Percentiles rank a stretch among this genome's conserved stretches.
Evolutionary conservation across 441 rosid genomes (phyloP).

Genomic region (Capsella rubella): DNA sequence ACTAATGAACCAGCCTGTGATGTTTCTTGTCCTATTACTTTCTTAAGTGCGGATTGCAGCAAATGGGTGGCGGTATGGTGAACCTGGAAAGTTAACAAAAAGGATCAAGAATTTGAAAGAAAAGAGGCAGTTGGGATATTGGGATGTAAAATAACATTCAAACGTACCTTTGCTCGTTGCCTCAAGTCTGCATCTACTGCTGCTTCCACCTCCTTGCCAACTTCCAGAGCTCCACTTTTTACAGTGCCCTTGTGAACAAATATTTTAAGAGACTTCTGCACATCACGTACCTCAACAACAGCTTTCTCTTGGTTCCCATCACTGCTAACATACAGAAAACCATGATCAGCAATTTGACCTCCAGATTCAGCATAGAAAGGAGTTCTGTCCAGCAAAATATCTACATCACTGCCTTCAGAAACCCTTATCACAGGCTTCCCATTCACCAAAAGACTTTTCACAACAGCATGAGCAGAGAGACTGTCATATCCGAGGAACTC

Average conservation of each 20-base stretch:
- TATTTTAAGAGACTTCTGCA: slow-evolving; percentile 68
- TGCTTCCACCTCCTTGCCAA: slow-evolving; percentile 93
- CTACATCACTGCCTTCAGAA: slow-evolving; percentile 85
- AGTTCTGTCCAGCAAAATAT: slow-evolving; percentile 80
- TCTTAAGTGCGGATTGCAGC: slow-evolving; percentile 90
- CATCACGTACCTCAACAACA: slow-evolving; percentile 86
- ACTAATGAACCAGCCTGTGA: slow-evolving; percentile 98
- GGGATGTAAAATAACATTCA: slow-evolving; percentile 15
- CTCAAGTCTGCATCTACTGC: slow-evolving; percentile 74
- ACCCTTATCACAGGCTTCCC: slow-evolving; percentile 84
- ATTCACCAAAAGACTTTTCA: slow-evolving; percentile 74
- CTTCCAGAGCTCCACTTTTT: slow-evolving; percentile 78
- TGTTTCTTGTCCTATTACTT: slow-evolving; percentile 82
- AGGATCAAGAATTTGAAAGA: slow-evolving; percentile 12
- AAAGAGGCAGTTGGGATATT: background rate
- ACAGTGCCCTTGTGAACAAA: slow-evolving; percentile 90
- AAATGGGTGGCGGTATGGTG: slow-evolving; percentile 98
- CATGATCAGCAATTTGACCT: slow-evolving; percentile 92
- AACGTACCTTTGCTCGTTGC: slow-evolving; percentile 78
- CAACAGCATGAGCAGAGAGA: slow-evolving; percentile 75
- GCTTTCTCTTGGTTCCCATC: slow-evolving; percentile 55
- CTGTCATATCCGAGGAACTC: slow-evolving; percentile 84
- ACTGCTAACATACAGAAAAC: slow-evolving; percentile 63
- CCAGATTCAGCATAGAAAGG: slow-evolving; percentile 98
- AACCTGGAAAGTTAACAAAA: slow-evolving; percentile 57